Percentiles rank a stretch among this genome's conserved stretches.
Evolutionary conservation across 306 rosid genomes (phyloP).

Genomic region (Pachyrhizus erosus): DNA sequence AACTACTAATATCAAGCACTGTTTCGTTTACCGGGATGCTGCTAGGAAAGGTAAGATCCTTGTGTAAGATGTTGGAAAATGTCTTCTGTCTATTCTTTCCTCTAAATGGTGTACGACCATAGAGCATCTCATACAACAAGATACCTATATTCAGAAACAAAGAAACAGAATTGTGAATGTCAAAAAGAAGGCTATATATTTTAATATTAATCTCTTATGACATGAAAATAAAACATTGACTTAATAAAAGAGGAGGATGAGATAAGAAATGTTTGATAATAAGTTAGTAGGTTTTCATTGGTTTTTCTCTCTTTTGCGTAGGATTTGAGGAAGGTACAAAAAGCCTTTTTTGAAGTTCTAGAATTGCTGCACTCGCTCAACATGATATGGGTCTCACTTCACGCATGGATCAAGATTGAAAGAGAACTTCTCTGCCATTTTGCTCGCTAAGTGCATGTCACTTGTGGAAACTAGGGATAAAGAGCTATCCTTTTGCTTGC

Average conservation of each 20-base stretch:
- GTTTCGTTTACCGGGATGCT: constrained; percentile 72
- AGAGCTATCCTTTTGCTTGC: no score
- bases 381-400: no score
- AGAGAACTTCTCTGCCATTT: no score
- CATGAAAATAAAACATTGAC: background rate
- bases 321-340: no score
- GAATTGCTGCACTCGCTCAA: no score
- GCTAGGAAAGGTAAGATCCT: constrained; percentile 95
- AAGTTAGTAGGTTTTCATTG: no score
- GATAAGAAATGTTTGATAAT: background rate
- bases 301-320: no score
- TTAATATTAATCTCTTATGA: background rate
- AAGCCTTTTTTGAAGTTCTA: no score
- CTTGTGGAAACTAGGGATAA: no score
- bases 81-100: constrained; percentile 93
- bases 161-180: constrained; percentile 25
- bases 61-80: constrained; percentile 84
- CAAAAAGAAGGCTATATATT: background rate
- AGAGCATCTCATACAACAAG: constrained; percentile 93
- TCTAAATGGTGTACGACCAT: constrained; percentile 94
- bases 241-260: background rate
- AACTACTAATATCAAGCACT: background rate
- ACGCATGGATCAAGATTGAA: no score
- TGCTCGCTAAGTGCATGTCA: no score
- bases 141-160: constrained; percentile 65